Percentiles rank a stretch among this genome's conserved stretches.
phyloP scores from a whole-genome alignment of 2,329 filamentous ascomycete species.

The Scytalidium sp. region DNA sequence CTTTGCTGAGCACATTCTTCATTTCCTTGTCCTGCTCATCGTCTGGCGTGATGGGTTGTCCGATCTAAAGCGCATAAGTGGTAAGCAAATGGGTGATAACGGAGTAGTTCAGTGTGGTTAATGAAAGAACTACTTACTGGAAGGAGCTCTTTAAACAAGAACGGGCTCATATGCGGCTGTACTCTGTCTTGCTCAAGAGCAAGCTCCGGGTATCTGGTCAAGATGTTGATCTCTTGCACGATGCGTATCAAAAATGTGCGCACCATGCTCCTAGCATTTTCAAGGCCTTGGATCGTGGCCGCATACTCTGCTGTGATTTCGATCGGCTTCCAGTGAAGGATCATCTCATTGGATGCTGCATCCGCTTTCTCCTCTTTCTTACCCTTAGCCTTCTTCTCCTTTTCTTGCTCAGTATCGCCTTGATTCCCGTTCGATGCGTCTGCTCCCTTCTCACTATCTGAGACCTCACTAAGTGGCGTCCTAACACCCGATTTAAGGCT shows the following conservation, averaged over 20 bases:
- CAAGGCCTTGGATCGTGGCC: neutral
- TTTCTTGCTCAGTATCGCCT: neutral
- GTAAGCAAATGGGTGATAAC: neutral
- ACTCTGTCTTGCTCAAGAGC: neutral
- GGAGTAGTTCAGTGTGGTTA: neutral
- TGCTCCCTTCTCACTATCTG: neutral
- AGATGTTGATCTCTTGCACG: neutral
- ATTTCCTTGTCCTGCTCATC: neutral
- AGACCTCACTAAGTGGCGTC: neutral
- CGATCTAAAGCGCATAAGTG: neutral
- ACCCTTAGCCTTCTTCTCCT: neutral
- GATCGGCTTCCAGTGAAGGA: neutral
- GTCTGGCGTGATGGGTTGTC: neutral
- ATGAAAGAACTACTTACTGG: neutral
- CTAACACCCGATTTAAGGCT: neutral
- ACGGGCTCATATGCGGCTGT: neutral
- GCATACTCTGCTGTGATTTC: neutral
- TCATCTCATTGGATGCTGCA: neutral
- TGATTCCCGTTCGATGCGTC: neutral
- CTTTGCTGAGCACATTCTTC: neutral
- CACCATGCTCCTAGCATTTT: neutral
- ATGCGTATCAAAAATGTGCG: neutral
- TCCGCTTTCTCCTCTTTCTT: neutral
- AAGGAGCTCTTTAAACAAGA: neutral
- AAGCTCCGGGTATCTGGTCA: neutral